Evolutionary conservation across 1,284 basidiomycete genomes (phyloP).

Genomic region (Pseudozyma sp.): DNA sequence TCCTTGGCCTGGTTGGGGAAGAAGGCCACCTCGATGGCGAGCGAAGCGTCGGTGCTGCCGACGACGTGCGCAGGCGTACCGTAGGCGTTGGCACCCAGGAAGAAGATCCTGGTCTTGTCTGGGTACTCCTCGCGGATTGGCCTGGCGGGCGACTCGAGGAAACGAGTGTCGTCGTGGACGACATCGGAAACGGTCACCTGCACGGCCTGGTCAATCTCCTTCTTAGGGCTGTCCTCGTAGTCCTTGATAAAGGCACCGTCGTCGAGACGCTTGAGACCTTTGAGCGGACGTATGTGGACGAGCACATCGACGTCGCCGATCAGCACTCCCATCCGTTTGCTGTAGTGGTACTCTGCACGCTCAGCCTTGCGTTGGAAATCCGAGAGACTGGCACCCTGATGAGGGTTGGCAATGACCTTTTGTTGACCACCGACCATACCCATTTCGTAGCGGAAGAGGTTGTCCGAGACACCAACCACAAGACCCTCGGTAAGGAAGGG

Average conservation of each 20-base stretch:
- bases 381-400: conserved; percentile 67
- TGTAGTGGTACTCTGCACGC: conserved; percentile 82
- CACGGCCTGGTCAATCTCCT: conserved; percentile 85
- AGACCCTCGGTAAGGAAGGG: conserved; percentile 93
- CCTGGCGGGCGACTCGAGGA: conserved; percentile 76
- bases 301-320: conserved; percentile 77
- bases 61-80: conserved; percentile 92
- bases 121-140: conserved; percentile 90
- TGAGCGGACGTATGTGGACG: conserved; percentile 65
- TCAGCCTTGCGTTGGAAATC: conserved; percentile 72
- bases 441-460: conserved; percentile 80
- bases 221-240: conserved; percentile 80
- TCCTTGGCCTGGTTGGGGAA: conserved; percentile 63
- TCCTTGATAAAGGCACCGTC: conserved; percentile 93
- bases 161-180: conserved; percentile 60
- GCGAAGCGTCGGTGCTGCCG: conserved; percentile 73
- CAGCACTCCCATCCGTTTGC: conserved; percentile 87
- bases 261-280: conserved; percentile 87
- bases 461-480: conserved; percentile 87
- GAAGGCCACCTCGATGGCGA: conserved; percentile 61
- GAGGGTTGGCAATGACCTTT: conserved; percentile 50
- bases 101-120: conserved; percentile 89
- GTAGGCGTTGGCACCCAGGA: conserved; percentile 91
- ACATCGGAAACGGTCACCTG: conserved; percentile 61
- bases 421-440: conserved; percentile 48